These are phyloP conservation scores for Xylaria sp. DNA, from an alignment of 2,329 filamentous ascomycete genomes.

Conservation along the genomic window DNA sequence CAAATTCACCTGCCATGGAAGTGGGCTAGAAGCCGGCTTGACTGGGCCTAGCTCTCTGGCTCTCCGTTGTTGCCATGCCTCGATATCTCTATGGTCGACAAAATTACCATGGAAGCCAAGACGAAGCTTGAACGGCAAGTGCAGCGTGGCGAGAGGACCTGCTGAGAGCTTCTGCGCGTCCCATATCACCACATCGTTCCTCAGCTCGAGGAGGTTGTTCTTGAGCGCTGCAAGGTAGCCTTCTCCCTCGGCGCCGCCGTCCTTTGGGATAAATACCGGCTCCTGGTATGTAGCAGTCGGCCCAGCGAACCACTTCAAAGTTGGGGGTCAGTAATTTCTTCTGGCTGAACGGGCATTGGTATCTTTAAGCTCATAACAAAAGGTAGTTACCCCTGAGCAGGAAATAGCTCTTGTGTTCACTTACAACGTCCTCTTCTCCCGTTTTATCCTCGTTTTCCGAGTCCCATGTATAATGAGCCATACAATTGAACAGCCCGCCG, in stretches of 20 bases:
- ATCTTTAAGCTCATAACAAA: not conserved
- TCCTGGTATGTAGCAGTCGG: conserved; percentile 57
- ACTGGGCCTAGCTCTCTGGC: conserved; percentile 48
- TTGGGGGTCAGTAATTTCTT: not conserved
- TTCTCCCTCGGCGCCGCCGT: conserved; percentile 50
- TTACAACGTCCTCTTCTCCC: conserved; percentile 44
- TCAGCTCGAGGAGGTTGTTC: conserved; percentile 51
- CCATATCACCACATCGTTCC: conserved; percentile 52
- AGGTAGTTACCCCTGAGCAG: not conserved
- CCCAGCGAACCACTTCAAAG: conserved; percentile 48
- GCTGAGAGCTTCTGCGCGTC: conserved; percentile 47
- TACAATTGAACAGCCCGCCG: conserved; percentile 52
- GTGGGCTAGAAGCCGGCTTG: conserved; percentile 43
- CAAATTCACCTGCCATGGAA: conserved; percentile 46
- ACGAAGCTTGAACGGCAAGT: conserved; percentile 49
- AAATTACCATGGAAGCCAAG: conserved; percentile 52
- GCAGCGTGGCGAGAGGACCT: conserved; percentile 48
- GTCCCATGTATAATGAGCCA: conserved; percentile 52
- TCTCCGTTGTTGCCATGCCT: conserved; percentile 48
- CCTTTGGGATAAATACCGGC: conserved; percentile 56
- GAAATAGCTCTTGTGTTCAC: not conserved
- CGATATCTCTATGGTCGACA: conserved; percentile 49
- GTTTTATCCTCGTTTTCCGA: conserved; percentile 28
- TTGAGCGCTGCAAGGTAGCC: conserved; percentile 55
- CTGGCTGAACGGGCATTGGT: no score